phyloP scores from a whole-genome alignment of 345 rosid genomes.

The Arabidopsis arenosa region DNA sequence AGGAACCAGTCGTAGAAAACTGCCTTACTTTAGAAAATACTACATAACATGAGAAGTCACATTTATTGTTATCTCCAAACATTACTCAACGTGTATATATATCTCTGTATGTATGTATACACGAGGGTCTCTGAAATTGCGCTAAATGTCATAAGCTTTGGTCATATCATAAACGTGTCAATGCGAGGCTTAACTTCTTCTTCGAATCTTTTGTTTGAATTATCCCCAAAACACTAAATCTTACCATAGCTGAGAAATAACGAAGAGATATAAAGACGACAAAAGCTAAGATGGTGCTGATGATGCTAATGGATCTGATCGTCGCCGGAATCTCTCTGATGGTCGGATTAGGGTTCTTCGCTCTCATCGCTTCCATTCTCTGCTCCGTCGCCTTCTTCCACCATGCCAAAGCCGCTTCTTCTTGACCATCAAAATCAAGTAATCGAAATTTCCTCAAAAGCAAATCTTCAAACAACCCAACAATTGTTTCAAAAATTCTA shows the following conservation, averaged over 20 bases:
- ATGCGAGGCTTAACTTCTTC: constrained; percentile 24
- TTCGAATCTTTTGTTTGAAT: constrained; percentile 3
- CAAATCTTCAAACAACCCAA: neutral
- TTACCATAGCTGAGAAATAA: neutral
- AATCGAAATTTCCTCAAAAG: neutral
- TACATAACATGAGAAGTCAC: constrained; percentile 23
- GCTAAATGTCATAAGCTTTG: constrained; percentile 31
- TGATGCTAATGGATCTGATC: constrained; percentile 65
- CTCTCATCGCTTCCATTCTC: constrained; percentile 67
- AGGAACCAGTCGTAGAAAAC: constrained; percentile 5
- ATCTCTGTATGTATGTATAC: neutral
- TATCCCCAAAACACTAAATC: neutral
- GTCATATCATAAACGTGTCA: constrained; percentile 38
- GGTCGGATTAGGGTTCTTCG: constrained; percentile 76
- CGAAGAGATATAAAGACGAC: constrained; percentile 24
- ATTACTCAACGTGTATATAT: constrained; percentile 13
- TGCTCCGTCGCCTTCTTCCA: constrained; percentile 84
- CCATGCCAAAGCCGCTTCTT: constrained; percentile 58
- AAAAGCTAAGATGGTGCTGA: constrained; percentile 8
- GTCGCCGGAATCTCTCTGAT: constrained; percentile 79
- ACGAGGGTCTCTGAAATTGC: constrained; percentile 35
- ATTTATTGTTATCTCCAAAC: constrained; percentile 23
- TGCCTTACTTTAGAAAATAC: constrained; percentile 3
- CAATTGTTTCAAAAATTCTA: neutral
- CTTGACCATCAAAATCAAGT: constrained; percentile 39